Evolutionary conservation across 2,329 filamentous ascomycete genomes (phyloP), one percentile per base, ranked within the genome.

Genomic region (Alternaria triticimaculans): DNA sequence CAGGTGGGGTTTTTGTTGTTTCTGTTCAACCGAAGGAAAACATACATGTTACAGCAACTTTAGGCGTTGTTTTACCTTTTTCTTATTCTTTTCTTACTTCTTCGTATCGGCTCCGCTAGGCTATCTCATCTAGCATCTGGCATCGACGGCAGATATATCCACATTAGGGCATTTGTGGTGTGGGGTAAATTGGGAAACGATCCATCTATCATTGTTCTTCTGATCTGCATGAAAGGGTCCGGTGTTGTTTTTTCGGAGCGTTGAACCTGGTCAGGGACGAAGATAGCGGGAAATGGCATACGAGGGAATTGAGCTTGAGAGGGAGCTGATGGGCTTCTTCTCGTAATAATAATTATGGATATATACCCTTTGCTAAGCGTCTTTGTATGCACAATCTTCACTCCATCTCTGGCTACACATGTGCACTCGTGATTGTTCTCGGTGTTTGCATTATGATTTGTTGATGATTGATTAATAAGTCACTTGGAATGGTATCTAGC

Each of bases 11-110:
- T 60, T 45, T 55, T 41, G 3, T 28, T 43, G 33, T 46, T 48
- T 53, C 26, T 20, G 57, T 60, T n/a, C 43, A 45, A 28, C 21
- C 3, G 21, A 41, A 56, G 66, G 58, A 66, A 66, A 66, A 60
- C 60, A 53, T 41, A 41, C 49, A 53, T 23, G 20, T 53, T 41
- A 5, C 49, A 53, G 6, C 20, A 53, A 14, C 28, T 53, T 8
- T 37, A 23, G 28, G 49, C 49, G 49, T 21, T 33, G 20, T 28
- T 41, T 28, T 25, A 37, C 20, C 37, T 18, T 45, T 21, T 45
- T 53, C 20, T 37, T 43, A 11, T 11, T 46, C 25, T 49, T 28
- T 11, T 51, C 49, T 33, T 45, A 41, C 14, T 11, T 9, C 41
- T 43, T 54, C 21, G 3, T 33, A 23, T 51, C 49, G 26, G 44